Base-by-base conservation (phyloP, 257 asterid genomes). In the Nicotiana tabacum region DNA sequence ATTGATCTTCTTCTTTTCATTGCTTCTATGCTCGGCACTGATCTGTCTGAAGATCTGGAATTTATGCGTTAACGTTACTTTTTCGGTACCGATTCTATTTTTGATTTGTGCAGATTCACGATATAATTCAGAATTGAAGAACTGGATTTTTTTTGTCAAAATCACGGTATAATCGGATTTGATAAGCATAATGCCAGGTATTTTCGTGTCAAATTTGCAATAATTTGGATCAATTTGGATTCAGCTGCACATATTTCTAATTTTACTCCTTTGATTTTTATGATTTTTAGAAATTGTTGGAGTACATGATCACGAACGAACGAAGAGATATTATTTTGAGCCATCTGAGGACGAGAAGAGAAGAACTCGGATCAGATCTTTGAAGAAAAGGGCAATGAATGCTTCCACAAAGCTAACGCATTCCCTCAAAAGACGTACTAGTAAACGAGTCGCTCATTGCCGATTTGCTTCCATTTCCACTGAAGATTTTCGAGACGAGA, bases 401-500 rank as follows among this genome's bases (percentile, higher is more conserved):
- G 89, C 89, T 84, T 87, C 89, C 3, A 82, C 86, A 30, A 88
- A 84, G 82, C 39, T 88, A 55, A 83, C 89, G 3, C 91, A 85
- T 32, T 82, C 87, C 17, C 85, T 87, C 39, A 87, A 85, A 85
- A 90, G 85, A 80, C 87, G 87, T 27, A n/a, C 70, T 9, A 87
- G 88, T 82, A 88, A 83, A 85, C 90, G 89, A 66, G 87, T 89
- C 30, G 88, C 93, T 85, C 93, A 87, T 86, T 93, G 97, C 85
- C 91, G 81, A 69, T 96, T 93, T 46, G 95, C 95, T 55, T 89
- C 98, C 7, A 86, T 94, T 84, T 92, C 96, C 21, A 87, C 89
- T 9, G 97, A 93, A 69, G 97, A 92, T 89, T 76, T 88, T 89
- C 89, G 88, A 69, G 97, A 93, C 66, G 96, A 94, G 91, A 90